phyloP scores from a whole-genome alignment of 73 alveolate species.

The Chromera velia region DNA sequence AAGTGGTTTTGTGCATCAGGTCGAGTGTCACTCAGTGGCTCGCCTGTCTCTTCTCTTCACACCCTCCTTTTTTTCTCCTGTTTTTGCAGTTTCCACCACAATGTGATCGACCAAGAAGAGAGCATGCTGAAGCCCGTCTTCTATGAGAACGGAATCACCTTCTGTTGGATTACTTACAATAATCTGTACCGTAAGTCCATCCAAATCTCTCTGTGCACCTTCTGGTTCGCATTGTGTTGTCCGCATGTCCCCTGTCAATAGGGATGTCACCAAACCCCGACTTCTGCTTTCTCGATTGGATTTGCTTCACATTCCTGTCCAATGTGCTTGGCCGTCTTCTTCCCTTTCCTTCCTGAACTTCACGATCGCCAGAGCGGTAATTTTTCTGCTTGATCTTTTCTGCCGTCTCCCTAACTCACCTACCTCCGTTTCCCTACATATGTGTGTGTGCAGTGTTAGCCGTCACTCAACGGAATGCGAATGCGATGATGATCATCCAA shows the following conservation, averaged over 20 bases:
- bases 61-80: background rate
- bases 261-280: background rate
- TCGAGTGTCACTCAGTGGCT: background rate
- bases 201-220: background rate
- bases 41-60: background rate
- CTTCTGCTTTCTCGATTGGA: background rate
- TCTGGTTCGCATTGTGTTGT: background rate
- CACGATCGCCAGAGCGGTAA: background rate
- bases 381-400: background rate
- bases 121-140: constrained; percentile 37
- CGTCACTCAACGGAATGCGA: constrained; percentile 83
- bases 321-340: constrained; percentile 11
- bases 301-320: background rate
- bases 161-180: constrained; percentile 83
- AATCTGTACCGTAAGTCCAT: constrained; percentile 49
- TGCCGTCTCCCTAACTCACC: background rate
- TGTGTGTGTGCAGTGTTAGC: constrained; percentile 51
- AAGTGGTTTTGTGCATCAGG: background rate
- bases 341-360: constrained; percentile 1
- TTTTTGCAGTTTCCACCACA: constrained; percentile 33
- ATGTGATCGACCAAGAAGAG: constrained; percentile 39
- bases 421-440: background rate
- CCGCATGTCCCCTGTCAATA: background rate
- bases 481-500: constrained; percentile 84
- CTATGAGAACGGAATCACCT: constrained; percentile 80